Base-by-base conservation (phyloP, 129 eudicot genomes). In the Artemisia annua region DNA sequence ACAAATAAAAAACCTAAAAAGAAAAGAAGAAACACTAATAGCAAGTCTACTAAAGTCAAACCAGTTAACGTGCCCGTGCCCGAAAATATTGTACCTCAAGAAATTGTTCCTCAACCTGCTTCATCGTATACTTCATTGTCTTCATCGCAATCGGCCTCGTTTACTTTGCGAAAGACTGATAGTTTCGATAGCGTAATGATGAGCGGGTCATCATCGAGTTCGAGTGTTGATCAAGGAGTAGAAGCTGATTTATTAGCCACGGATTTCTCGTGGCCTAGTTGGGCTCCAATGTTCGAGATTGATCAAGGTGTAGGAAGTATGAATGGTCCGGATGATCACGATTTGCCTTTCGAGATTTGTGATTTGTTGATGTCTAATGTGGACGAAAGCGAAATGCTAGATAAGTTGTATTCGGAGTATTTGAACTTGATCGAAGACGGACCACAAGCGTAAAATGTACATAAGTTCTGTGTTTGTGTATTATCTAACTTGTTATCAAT, bases 231-330 rank as follows among this genome's bases (percentile, higher is more conserved):
- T 19, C 16, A 43, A 5, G 53, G 56, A 46, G 71, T 8, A 8
- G 62, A 5, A 58, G 32, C 32, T 28, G 74, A 76, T 67, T 55
- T 72, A 48, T 57, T 72, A 13, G 48, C 44, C 4, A 44, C 66
- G 22, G 69, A 67, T 30, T 76, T 76, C 56, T 57, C 48, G 13
- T 72, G 76, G 76, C 18, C 51, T 28, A 71, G 44, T 39, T 56
- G 73, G 65, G 44, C 74, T 3, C 58, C 74, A 58, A 57, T 61
- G 67, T 67, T 67, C 17, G 76, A 72, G 10, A 67, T 76, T 49
- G 80, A 76, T 14, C 46, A 39, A 20, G 63, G 59, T 48, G 63
- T 12, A 44, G 67, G 66, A 46, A 56, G 48, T 4, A 54, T 66
- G 59, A 62, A 66, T 3, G 73, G 61, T 18, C 66, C 18, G 3